Evolutionary conservation across 1,139 yeast species (phyloP).

Genomic region (Candida tropicalis): DNA sequence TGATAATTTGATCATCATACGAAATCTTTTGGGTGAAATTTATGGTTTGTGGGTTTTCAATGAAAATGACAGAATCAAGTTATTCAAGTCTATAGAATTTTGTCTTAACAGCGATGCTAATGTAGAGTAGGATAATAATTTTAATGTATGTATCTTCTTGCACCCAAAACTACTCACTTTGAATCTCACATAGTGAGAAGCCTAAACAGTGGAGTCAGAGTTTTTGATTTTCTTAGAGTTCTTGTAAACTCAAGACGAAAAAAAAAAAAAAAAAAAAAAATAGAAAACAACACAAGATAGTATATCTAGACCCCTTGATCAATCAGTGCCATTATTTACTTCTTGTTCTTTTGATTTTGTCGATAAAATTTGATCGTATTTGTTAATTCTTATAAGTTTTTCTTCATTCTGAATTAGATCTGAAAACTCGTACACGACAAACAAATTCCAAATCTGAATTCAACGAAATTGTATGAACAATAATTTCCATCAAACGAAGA

Average conservation of each 20-base stretch:
- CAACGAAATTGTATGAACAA: not conserved
- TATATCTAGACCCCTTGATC: not conserved
- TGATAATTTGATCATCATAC: conserved; percentile 78
- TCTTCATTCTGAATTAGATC: no score
- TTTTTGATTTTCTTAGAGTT: not conserved
- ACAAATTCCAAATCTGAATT: not conserved
- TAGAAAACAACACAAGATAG: not conserved
- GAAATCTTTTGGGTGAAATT: conserved; percentile 73
- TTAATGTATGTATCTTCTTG: not conserved
- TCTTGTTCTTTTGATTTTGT: not conserved
- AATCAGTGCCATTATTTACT: not conserved
- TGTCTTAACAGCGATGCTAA: conserved; percentile 45
- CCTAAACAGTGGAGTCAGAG: no score
- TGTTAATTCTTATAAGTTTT: no score
- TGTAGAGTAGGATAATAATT: conserved; percentile 4
- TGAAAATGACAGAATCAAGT: conserved; percentile 67
- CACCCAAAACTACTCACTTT: no score
- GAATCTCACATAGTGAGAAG: no score
- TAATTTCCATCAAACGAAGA: not conserved
- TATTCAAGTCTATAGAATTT: conserved; percentile 60
- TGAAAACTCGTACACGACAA: no score
- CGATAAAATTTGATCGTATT: no score
- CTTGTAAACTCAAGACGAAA: conserved; percentile 2
- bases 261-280: not conserved
- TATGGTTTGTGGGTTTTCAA: conserved; percentile 91